phyloP scores from a whole-genome alignment of 164 flowering plant species.

The Macadamia integrifolia region DNA sequence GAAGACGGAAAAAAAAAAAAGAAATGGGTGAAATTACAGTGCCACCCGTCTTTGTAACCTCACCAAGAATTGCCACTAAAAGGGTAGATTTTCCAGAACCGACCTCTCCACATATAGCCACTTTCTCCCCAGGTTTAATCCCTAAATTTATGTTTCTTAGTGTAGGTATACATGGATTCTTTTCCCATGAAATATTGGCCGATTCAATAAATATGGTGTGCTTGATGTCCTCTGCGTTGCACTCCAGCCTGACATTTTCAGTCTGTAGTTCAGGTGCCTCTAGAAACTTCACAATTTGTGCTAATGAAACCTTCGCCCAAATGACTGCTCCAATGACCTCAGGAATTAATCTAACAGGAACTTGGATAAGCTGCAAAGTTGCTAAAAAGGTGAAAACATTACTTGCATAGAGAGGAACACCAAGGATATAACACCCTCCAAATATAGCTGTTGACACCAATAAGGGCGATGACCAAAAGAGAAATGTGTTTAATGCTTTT shows the following conservation, averaged over 20 bases:
- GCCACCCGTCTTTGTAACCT: constrained; percentile 44
- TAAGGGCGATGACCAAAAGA: constrained; percentile 67
- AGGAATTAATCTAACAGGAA: constrained; percentile 51
- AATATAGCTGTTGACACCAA: constrained; percentile 59
- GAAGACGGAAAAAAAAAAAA: neutral
- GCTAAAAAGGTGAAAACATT: constrained; percentile 78
- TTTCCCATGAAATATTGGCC: constrained; percentile 44
- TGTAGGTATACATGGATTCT: constrained; percentile 25
- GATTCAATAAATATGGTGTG: constrained; percentile 29
- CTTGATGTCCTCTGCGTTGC: constrained; percentile 4
- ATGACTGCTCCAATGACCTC: constrained; percentile 46
- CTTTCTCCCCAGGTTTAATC: constrained; percentile 39
- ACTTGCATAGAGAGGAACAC: constrained; percentile 46
- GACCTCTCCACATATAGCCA: constrained; percentile 67
- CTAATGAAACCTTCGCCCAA: constrained; percentile 54
- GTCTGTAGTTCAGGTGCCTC: constrained; percentile 54
- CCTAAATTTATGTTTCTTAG: constrained; percentile 41
- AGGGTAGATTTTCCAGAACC: constrained; percentile 75
- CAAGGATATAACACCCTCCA: constrained; percentile 47
- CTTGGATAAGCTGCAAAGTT: constrained; percentile 62
- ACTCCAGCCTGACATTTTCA: constrained; percentile 15
- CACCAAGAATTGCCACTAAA: constrained; percentile 58
- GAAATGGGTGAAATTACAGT: constrained; percentile 30
- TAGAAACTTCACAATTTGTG: constrained; percentile 44
- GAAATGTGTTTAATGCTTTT: constrained; percentile 37